Base-by-base conservation (phyloP, 2,329 filamentous ascomycete genomes). In the Penicillium sclerotiorum region DNA sequence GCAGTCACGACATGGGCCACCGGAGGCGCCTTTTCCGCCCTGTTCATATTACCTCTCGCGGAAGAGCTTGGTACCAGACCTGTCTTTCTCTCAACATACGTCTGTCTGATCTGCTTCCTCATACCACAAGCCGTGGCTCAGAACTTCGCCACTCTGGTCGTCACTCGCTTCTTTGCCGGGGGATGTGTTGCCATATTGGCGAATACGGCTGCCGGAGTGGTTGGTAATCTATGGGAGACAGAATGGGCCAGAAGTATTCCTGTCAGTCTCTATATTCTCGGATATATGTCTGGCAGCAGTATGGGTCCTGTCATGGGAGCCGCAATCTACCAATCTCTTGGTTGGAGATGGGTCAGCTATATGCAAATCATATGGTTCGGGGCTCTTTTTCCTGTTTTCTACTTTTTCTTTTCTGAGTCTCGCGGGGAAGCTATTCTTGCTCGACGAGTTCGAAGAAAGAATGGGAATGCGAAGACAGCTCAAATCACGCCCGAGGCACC, bases 271-370 rank as follows among this genome's bases (percentile, higher is more conserved):
- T 78, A 70, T 43, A 74, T 75, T 1, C 68, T 72, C 20, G 65
- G 65, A 0, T 65, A 74, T 8, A 59, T 78, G 6, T 67, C 67
- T 2, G 75, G 75, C 3, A 62, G 74, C 8, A 75, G 68, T 23
- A 70, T 76, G 22, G 76, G 75, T 0, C 76, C 75, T 1, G 72
- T 78, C 1, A 66, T 77, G 17, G 75, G 76, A 1, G 71, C 70
- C 25, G 61, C 68, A 0, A 67, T 73, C 18, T 56, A 55, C 13
- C 41, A 55, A 11, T 56, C 43, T 21, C 57, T 63, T 15, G 50
- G 56, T 1, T 59, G 55, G 60, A 56, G 59, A 17, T 76, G 74
- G 74, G 72, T 77, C 33, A 72, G 69, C 15, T 66, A 73, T 39
- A 58, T 71, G 7, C 73, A 77, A 39, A 61, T 77, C 13, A 73